Evolutionary conservation across 352 stramenopile species (phyloP), one percentile per base, ranked within the genome.

Genomic region (Pythium phragmitis): DNA sequence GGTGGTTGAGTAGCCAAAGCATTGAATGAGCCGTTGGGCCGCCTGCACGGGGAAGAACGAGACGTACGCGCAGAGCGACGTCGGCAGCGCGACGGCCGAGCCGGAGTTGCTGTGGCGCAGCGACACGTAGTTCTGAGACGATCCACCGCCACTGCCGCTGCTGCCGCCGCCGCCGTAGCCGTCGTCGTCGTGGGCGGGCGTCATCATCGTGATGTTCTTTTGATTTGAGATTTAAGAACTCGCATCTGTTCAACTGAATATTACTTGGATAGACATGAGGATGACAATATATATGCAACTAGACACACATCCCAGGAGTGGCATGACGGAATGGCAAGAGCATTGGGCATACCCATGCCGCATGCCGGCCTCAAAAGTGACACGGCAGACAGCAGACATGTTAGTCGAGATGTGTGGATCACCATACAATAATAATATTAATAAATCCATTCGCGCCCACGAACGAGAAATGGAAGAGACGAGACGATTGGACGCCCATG

Each of bases 1-100:
- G 8, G 75, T 83, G 42, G 82, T 72, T 37, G 82, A 78, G 69
- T 87, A 89, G 28, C 82, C 79, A 56, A 93, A 81, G 73, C 85
- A 94, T 51, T 82, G 77, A 30, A 92, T 61, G 57, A 94, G 39
- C 26, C 75, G 80, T 60, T 89, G 79, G 36, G 74, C 65, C 12
- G 80, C 80, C 46, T 88, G 77, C 28, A 91, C 48, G 1, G 85
- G 82, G 54, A 88, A 79, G 33, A 86, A 69, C 39, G 80, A 87
- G 34, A 94, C 74, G 34, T 60, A 56, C 23, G 65, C 65, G 65
- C 65, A 71, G 39, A 71, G 26, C 36, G 58, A 63, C 4, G 19
- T 63, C 19, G 28, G 42, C 26, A 36, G 43, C 45, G 42, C 41
- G 33, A 51, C 41, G 51, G n/a, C 34, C 30, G 52, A 39, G 37